Evolutionary conservation across 768 basidiomycete genomes (phyloP), one percentile per base, ranked within the genome.

Genomic region (Tulasnella sp.): DNA sequence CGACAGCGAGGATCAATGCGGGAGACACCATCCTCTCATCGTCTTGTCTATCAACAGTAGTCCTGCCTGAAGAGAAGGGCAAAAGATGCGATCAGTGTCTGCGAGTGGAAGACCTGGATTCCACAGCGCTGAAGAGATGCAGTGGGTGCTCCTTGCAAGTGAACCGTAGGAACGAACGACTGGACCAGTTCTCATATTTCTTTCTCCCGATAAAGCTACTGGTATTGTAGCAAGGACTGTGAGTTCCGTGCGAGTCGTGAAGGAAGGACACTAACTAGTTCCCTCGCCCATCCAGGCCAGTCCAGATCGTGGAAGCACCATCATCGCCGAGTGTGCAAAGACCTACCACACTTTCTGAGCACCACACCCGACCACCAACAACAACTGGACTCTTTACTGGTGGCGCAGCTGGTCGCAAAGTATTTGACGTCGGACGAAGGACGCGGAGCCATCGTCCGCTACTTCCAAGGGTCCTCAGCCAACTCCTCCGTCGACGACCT

Each of bases 221-320:
- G 90, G 90, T 96, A 96, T 83, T 96, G 94, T 83, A 88, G 89
- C 82, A 82, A 86, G 34, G 83, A 87, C 85, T 96, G 94, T 94
- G 54, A 40, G 81, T 42, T 46, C 1, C 50, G 79, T 31, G 40
- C 58, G 18, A 54, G 50, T 74, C 11, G 22, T 9, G 12, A 12
- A 28, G 44, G 31, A n/a, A 22, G 76, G 46, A 46, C 34, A 75
- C 40, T 50, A 42, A 76, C 75, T 81, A 72, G 77, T 50, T 79
- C 74, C 75, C 64, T 44, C 73, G 80, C 22, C 34, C 82, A 42
- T 42, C 18, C 84, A 95, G 94, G 94, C 85, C 94, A 96, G 84
- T 86, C 80, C n/a, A 74, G 84, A 46, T 91, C 94, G 78, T 95
- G 94, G 94, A 88, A 88, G 54, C 83, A 86, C 0, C 88, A 90